Conservation (phyloP, 371 early-diverging fungal genomes). For the Rhizopus stolonifer region DNA sequence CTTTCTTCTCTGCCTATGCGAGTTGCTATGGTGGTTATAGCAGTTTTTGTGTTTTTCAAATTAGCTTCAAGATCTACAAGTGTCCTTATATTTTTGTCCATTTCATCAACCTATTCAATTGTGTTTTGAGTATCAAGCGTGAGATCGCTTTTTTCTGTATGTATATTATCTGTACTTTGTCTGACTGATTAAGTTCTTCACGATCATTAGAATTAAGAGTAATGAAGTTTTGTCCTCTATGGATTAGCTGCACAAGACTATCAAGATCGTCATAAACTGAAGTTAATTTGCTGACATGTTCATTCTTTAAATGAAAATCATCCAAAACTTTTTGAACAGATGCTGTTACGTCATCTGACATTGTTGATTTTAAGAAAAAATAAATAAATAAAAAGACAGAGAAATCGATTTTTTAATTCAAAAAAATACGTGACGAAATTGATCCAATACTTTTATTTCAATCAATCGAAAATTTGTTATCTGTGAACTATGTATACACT, state of each 20-base stretch:
- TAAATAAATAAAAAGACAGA: neutral
- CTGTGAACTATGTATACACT: no score
- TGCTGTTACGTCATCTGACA: neutral
- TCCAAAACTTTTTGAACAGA: neutral
- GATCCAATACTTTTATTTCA: no score
- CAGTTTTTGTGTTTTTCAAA: constrained; percentile 1
- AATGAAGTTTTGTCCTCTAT: constrained; percentile 6
- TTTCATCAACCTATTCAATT: neutral
- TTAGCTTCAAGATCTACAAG: constrained; percentile 13
- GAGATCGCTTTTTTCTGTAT: neutral
- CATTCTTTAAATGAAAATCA: neutral
- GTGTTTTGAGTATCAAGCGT: neutral
- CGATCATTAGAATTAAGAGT: constrained; percentile 4
- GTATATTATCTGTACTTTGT: constrained; percentile 1
- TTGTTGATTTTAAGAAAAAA: neutral
- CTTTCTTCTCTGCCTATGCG: constrained; percentile 5
- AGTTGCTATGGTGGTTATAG: neutral
- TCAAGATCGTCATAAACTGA: neutral
- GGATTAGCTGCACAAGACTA: neutral
- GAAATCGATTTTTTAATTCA: neutral
- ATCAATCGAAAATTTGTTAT: no score
- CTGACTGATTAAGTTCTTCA: constrained; percentile 11
- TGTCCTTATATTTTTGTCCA: constrained; percentile 10
- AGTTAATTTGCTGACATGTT: neutral
- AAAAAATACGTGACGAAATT: no score